These are phyloP conservation scores for Neonectria punicea DNA, from an alignment of 2,329 filamentous ascomycete species.

Conservation along the genomic window DNA sequence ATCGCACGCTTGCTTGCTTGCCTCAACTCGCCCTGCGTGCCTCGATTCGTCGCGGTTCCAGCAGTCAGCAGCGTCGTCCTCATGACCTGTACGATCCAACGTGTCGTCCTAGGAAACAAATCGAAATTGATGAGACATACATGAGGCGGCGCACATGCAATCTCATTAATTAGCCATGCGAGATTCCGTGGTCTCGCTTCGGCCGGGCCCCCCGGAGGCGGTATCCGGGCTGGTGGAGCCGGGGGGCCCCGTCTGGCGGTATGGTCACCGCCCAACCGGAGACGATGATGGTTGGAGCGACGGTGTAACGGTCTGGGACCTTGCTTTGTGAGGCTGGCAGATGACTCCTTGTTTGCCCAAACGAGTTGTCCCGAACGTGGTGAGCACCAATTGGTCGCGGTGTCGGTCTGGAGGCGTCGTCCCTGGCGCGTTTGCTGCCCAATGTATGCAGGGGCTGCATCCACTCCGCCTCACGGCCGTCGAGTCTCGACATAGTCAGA, in stretches of 20 bases:
- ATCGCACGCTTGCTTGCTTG: background rate
- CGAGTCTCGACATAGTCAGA: background rate
- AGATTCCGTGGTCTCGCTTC: conserved; percentile 5
- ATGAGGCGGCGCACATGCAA: conserved; percentile 14
- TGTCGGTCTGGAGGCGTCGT: conserved; percentile 7
- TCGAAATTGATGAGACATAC: background rate
- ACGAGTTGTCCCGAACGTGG: conserved; percentile 24
- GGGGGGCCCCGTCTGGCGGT: background rate
- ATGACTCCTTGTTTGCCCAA: conserved; percentile 14
- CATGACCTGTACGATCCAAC: conserved; percentile 12
- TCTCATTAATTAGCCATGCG: conserved; percentile 8
- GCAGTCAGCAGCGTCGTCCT: conserved; percentile 1
- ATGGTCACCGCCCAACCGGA: background rate
- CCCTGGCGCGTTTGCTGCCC: conserved; percentile 33
- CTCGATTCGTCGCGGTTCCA: conserved; percentile 10
- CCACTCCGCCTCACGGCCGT: conserved; percentile 18
- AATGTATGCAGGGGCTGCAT: conserved; percentile 33
- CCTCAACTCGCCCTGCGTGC: background rate
- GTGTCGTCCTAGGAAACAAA: conserved; percentile 13
- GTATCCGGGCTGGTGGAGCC: conserved; percentile 17
- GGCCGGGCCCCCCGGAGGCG: conserved; percentile 12
- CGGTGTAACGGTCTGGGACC: background rate
- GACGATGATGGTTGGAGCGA: background rate
- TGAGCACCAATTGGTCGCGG: conserved; percentile 28
- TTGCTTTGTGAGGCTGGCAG: background rate